Evolutionary conservation across 768 basidiomycete genomes (phyloP).

Genomic region (Amanita pseudoporphyria): DNA sequence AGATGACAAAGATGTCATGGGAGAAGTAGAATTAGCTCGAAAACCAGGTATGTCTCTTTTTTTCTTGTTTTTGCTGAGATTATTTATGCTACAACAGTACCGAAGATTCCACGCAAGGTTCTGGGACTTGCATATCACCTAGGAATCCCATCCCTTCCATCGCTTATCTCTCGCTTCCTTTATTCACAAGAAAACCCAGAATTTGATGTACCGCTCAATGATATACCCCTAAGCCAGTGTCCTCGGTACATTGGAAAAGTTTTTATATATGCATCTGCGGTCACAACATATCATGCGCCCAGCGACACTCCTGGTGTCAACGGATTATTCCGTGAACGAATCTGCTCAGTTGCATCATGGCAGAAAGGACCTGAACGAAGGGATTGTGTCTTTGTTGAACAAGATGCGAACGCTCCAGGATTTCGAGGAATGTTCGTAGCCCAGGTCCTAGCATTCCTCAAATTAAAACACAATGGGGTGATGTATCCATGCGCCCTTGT

Average conservation of each 20-base stretch:
- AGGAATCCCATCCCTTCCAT: constrained; percentile 15
- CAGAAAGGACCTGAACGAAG: no score
- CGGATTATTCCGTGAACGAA: constrained; percentile 16
- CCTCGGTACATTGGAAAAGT: constrained; percentile 13
- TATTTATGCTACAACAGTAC: constrained; percentile 3
- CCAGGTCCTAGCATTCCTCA: no score
- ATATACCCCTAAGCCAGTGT: constrained; percentile 10
- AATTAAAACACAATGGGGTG: no score
- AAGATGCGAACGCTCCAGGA: no score
- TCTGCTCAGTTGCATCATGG: constrained; percentile 19
- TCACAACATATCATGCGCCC: constrained; percentile 19
- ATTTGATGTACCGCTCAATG: no score
- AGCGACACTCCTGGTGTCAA: constrained; percentile 13
- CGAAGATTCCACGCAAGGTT: constrained; percentile 5
- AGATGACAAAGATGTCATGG: constrained; percentile 1
- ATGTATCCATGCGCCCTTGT: no score
- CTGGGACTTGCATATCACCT: constrained; percentile 11
- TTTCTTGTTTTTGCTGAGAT: neutral
- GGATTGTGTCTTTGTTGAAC: no score
- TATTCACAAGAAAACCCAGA: no score
- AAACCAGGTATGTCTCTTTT: constrained; percentile 3
- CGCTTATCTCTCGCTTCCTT: no score
- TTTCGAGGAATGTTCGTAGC: no score
- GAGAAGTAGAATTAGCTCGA: constrained; percentile 9
- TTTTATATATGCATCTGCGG: constrained; percentile 18